Base-by-base conservation (phyloP, 768 basidiomycete species). In the Hypholoma fasciculare region DNA sequence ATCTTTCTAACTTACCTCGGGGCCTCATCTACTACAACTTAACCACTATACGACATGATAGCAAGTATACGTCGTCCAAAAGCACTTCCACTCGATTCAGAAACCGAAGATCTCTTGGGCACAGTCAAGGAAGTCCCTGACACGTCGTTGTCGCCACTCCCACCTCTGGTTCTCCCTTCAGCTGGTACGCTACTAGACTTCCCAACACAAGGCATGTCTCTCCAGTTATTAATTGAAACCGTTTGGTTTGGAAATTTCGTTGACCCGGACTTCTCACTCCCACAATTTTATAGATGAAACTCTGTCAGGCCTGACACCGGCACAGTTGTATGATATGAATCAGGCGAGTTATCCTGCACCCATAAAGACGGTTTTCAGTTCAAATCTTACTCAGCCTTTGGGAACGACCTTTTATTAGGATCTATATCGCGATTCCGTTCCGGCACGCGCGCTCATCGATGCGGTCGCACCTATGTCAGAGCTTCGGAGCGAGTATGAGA, bases 401-500 rank as follows among this genome's bases (percentile, higher is more conserved):
- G 6, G 19, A 19, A 26, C 26, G 26, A 1, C 7, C 44, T 38
- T 11, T 26, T 17, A 17, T 30, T 42, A 74, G 73, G 64, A 69
- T 65, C 62, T 75, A 1, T 61, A 73, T n/a, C 67, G 74, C 27
- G 78, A 78, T 17, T 74, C 71, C 19, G 67, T 77, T 23, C 69
- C 71, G 5, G 62, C 68, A 42, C 77, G 80, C 13, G 85, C 85
- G 7, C 74, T 90, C 48, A 78, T 92, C 58, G 80, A 82, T 34
- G 66, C 72, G 16, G 73, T 88, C 49, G 74, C 76, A 11, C 76
- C 84, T 3, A 82, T 89, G 60, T 70, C 78, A 1, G 71, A 71
- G 3, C 74, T 93, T 46, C 83, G 87, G 27, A 75, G 71, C 5
- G 90, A 92, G 72, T 93, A 93, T 63, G 82, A 84, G 63, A 74